A percentile compares a stretch with the other conserved stretches of the same genome.
Evolutionary conservation across 768 basidiomycete genomes (phyloP).

Genomic region (Leucocoprinus sp.): DNA sequence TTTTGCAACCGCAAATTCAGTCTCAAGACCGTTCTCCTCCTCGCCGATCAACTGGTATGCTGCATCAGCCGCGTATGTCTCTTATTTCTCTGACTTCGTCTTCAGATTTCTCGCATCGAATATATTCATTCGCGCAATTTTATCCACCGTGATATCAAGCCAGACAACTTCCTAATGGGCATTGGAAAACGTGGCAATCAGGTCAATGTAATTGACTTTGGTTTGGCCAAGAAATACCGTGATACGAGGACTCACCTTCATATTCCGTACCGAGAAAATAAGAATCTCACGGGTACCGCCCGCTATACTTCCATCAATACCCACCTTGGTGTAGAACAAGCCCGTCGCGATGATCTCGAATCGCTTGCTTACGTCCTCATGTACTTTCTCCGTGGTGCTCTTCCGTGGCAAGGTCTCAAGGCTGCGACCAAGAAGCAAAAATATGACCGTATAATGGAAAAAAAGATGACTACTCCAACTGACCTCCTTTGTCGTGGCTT

Average conservation of each 20-base stretch:
- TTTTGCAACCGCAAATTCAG: slow-evolving; percentile 97
- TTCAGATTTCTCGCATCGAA: slow-evolving; percentile 93
- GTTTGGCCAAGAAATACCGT: slow-evolving; percentile 99
- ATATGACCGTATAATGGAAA: slow-evolving; percentile 99
- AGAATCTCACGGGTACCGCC: slow-evolving; percentile 98
- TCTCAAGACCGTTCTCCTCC: slow-evolving; percentile 92
- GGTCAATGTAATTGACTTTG: slow-evolving; percentile 97
- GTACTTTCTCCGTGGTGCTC: slow-evolving; percentile 98
- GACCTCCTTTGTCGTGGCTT: slow-evolving; percentile 98
- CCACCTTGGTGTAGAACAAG: slow-evolving; percentile 96
- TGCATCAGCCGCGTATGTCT: slow-evolving; percentile 9
- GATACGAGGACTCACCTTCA: slow-evolving; percentile 99
- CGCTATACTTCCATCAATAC: slow-evolving; percentile 99
- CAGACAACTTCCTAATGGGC: slow-evolving; percentile 99
- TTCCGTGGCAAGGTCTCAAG: slow-evolving; percentile 99
- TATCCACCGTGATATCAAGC: slow-evolving; percentile 96
- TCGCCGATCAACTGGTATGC: slow-evolving; percentile 92
- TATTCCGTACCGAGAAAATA: slow-evolving; percentile 99
- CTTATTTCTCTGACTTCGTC: slow-evolving; percentile 16
- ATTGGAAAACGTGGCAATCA: slow-evolving; percentile 99
- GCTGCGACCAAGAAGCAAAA: slow-evolving; percentile 99
- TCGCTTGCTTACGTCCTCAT: slow-evolving; percentile 98
- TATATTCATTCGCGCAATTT: slow-evolving; percentile 99
- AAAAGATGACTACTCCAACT: slow-evolving; percentile 99
- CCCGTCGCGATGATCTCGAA: slow-evolving; percentile 95